Evolutionary conservation across 345 rosid genomes (phyloP).

Genomic region (Erodium maritimum): DNA sequence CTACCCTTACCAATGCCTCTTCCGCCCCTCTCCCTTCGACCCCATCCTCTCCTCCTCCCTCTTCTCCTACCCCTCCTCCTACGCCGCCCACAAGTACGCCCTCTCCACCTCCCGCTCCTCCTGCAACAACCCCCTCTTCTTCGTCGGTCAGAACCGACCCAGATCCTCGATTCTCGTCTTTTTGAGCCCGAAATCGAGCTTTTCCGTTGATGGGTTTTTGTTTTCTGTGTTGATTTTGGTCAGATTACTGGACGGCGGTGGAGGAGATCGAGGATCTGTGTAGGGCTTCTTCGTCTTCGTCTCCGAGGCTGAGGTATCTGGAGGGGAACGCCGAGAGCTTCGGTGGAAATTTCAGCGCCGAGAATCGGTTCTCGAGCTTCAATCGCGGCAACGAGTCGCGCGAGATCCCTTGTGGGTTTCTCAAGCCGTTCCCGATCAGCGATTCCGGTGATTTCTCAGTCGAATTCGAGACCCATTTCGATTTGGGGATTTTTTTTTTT

Average conservation of each 20-base stretch:
- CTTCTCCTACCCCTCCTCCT: constrained; percentile 66
- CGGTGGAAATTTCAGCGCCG: constrained; percentile 54
- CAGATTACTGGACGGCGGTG: constrained; percentile 52
- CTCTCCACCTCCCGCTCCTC: constrained; percentile 51
- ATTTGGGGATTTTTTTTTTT: neutral
- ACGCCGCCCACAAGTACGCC: constrained; percentile 81
- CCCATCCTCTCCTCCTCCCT: constrained; percentile 53
- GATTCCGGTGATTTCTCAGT: constrained; percentile 39
- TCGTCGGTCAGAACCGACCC: constrained; percentile 35
- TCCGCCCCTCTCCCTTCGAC: constrained; percentile 61
- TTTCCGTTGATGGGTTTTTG: neutral
- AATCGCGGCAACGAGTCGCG: constrained; percentile 16
- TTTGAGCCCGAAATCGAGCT: neutral
- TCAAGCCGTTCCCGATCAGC: constrained; percentile 46
- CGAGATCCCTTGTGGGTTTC: constrained; percentile 74
- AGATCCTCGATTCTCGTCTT: neutral
- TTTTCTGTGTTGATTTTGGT: neutral
- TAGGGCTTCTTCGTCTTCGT: constrained; percentile 16
- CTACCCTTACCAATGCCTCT: constrained; percentile 47
- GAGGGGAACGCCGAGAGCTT: constrained; percentile 34
- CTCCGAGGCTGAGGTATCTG: constrained; percentile 39
- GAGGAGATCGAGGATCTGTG: constrained; percentile 40
- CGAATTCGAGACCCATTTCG: neutral
- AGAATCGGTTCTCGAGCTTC: constrained; percentile 52
- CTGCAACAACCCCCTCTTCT: constrained; percentile 58